Evolutionary conservation across 2,329 filamentous ascomycete genomes (phyloP), one percentile per base, ranked within the genome.

Genomic region (Aspergillus proliferans): DNA sequence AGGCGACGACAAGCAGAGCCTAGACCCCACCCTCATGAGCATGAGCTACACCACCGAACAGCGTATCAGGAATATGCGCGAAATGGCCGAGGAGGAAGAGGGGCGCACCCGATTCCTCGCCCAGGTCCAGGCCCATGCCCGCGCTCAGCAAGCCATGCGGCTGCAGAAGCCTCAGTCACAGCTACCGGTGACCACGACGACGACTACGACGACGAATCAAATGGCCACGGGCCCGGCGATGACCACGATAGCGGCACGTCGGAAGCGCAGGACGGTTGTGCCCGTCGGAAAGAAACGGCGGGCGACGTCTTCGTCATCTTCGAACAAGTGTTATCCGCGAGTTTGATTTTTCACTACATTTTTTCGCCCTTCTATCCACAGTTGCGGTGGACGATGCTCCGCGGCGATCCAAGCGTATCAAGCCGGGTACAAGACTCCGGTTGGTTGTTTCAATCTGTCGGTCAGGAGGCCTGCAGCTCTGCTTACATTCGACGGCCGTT

Each of bases 61-160:
- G 49, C 69, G 71, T 50, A 60, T 72, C 46, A 59, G 66, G 52
- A 62, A 63, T 49, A 55, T 71, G 38, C 67, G 67, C 42, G 65
- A 56, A 3, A 59, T 59, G 15, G 67, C 64, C 38, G 63, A 70
- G 44, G 63, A 71, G 40, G 62, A 71, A 41, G 66, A 66, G 22
- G 55, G 58, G 26, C 66, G 69, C 18, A 62, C 62, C 10, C 65
- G 64, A 14, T 69, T 70, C 55, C 59, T 71, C 21, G 69, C 68
- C 10, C 68, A 70, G 51, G 68, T 71, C 6, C 66, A 71, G 22
- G 69, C 70, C 14, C 68, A 70, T 49, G 68, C 68, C 6, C 66
- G 67, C 43, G 69, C 69, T 3, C 68, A 68, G 49, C 68, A 71
- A 15, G 68, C 67, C 5, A 50, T 69, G 30, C 66, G 69, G 22